A percentile compares a stretch with the other conserved stretches of the same genome.
Conservation (phyloP, 805 yeast genomes). For the Vanderwaltozyma polyspora region DNA sequence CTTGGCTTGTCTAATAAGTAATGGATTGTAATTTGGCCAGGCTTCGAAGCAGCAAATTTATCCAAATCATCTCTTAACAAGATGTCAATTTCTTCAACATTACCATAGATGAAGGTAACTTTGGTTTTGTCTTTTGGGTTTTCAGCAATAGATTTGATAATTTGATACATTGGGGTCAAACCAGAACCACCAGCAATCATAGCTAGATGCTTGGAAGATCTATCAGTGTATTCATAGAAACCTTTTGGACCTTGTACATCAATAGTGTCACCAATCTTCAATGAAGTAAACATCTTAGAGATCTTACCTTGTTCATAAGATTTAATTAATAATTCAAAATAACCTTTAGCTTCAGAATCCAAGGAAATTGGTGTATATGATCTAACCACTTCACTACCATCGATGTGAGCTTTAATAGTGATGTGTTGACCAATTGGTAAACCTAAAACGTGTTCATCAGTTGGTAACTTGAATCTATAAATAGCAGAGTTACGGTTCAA, state of each 20-base stretch:
- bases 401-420: constrained; percentile 61
- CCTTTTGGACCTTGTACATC: constrained; percentile 88
- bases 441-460: constrained; percentile 62
- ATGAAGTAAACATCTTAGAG: constrained; percentile 58
- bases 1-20: constrained; percentile 59
- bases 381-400: constrained; percentile 71
- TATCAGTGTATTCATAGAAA: constrained; percentile 68
- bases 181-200: constrained; percentile 98
- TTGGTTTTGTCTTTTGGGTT: constrained; percentile 73
- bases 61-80: constrained; percentile 73
- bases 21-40: constrained; percentile 51
- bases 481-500: constrained; percentile 73
- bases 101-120: constrained; percentile 69
- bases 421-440: constrained; percentile 93
- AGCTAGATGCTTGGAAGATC: constrained; percentile 59
- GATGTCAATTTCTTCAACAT: constrained; percentile 69
- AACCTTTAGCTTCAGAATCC: constrained; percentile 62
- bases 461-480: constrained; percentile 76
- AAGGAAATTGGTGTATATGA: constrained; percentile 86
- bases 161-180: constrained; percentile 91
- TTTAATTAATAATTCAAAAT: constrained; percentile 77
- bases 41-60: constrained; percentile 42
- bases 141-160: constrained; percentile 65
- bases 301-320: constrained; percentile 79
- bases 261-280: constrained; percentile 69